Percentiles rank a stretch among this genome's conserved stretches.
These are phyloP conservation scores for Dendryphion nanum DNA, from an alignment of 2,329 filamentous ascomycete genomes.

Conservation along the genomic window DNA sequence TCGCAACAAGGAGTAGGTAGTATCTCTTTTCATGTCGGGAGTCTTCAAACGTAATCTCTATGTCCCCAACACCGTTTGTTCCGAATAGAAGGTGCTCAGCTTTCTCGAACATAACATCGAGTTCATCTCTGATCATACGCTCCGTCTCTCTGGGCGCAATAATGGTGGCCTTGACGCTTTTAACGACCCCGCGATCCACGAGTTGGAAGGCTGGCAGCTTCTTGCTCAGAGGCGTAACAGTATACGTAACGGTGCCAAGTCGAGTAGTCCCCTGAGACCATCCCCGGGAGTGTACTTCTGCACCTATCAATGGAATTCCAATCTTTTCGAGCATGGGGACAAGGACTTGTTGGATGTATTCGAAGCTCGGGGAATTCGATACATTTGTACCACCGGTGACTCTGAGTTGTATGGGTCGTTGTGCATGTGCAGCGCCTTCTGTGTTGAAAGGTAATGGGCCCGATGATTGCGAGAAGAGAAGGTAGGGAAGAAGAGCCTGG, in stretches of 20 bases:
- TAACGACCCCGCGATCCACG: slow-evolving; percentile 21
- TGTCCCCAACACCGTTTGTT: slow-evolving; percentile 3
- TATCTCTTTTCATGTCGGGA: slow-evolving; percentile 38
- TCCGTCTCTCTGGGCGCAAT: slow-evolving; percentile 37
- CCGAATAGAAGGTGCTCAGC: slow-evolving; percentile 15
- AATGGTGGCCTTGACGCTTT: slow-evolving; percentile 35
- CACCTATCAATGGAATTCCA: slow-evolving; percentile 49
- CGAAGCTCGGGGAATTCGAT: slow-evolving; percentile 53
- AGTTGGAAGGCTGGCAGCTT: slow-evolving; percentile 39
- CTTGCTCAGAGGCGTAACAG: slow-evolving; percentile 43
- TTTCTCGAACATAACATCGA: slow-evolving; percentile 19
- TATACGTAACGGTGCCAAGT: slow-evolving; percentile 52
- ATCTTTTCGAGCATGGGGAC: slow-evolving; percentile 52
- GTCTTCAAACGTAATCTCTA: slow-evolving; percentile 1
- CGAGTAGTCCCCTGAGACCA: slow-evolving; percentile 50
- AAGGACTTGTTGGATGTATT: slow-evolving; percentile 57
- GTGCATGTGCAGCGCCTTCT: not conserved
- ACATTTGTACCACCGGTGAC: slow-evolving; percentile 61
- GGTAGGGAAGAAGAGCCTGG: slow-evolving; percentile 59
- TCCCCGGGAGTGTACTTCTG: slow-evolving; percentile 49
- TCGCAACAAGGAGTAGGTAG: slow-evolving; percentile 57
- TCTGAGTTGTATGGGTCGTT: slow-evolving; percentile 33
- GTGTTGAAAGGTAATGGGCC: too few relatives aligned
- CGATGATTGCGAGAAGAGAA: slow-evolving; percentile 53
- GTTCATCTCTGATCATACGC: slow-evolving; percentile 22